These are phyloP conservation scores for Furcasterigmium sp. DNA, from an alignment of 2,329 filamentous ascomycete genomes.

Conservation along the genomic window DNA sequence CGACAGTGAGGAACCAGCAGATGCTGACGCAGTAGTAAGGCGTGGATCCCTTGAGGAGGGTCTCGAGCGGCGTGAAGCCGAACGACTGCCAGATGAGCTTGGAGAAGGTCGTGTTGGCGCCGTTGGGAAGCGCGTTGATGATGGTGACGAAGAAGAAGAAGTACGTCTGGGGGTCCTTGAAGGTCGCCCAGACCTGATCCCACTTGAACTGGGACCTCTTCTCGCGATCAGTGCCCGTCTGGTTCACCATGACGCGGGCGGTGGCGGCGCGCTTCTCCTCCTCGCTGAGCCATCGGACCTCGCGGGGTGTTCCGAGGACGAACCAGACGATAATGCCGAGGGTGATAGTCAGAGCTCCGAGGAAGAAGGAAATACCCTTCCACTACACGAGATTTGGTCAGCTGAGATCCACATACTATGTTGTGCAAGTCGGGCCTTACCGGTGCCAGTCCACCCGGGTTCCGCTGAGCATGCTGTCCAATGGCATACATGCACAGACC, in stretches of 20 bases:
- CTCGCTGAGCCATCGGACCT: conserved; percentile 22
- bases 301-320: conserved; percentile 22
- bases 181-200: conserved; percentile 18
- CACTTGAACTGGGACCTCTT: conserved; percentile 20
- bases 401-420: background rate
- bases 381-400: conserved; percentile 10
- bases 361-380: conserved; percentile 22
- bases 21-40: conserved; percentile 21
- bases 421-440: no score
- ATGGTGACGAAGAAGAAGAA: conserved; percentile 29
- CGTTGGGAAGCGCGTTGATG: conserved; percentile 24
- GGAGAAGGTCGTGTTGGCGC: conserved; percentile 24
- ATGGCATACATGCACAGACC: conserved; percentile 22
- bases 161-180: conserved; percentile 22
- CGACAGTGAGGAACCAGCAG: conserved; percentile 20
- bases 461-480: conserved; percentile 14
- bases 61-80: conserved; percentile 24
- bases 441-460: conserved; percentile 16
- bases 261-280: conserved; percentile 22
- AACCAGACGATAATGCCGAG: conserved; percentile 17
- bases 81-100: conserved; percentile 25
- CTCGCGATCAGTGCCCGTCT: conserved; percentile 19
- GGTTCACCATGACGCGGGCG: conserved; percentile 20
- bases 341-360: conserved; percentile 20
- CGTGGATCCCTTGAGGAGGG: conserved; percentile 22